Conservation (phyloP, 495 filamentous ascomycete genomes). For the Thermothielavioides terrestris region DNA sequence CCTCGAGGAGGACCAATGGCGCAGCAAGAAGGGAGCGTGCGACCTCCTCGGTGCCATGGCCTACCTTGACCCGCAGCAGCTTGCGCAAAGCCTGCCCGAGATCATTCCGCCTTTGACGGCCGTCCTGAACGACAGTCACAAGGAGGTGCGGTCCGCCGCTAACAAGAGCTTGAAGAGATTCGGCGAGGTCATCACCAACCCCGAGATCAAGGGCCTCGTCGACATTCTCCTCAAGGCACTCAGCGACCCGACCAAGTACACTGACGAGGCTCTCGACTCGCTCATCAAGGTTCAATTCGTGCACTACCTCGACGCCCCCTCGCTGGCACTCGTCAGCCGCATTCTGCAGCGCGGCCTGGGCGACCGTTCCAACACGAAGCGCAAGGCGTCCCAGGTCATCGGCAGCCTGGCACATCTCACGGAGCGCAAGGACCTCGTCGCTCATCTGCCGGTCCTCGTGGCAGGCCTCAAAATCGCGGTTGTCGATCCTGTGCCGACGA, state of each 20-base stretch:
- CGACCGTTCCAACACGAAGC: constrained; percentile 87
- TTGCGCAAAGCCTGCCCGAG: constrained; percentile 83
- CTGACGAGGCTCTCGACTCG: constrained; percentile 85
- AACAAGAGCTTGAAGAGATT: constrained; percentile 96
- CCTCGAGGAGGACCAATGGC: constrained; percentile 91
- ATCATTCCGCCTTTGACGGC: constrained; percentile 93
- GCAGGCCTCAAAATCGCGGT: constrained; percentile 81
- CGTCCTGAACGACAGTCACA: constrained; percentile 94
- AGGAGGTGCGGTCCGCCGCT: constrained; percentile 83
- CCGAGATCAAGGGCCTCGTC: constrained; percentile 86
- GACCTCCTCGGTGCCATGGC: constrained; percentile 96
- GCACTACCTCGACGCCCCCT: constrained; percentile 93
- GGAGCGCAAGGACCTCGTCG: constrained; percentile 84
- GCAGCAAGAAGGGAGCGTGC: constrained; percentile 95
- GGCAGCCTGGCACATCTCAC: constrained; percentile 95
- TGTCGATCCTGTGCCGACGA: constrained; percentile 92
- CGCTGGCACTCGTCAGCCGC: constrained; percentile 84
- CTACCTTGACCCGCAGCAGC: constrained; percentile 88
- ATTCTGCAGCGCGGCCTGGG: constrained; percentile 88
- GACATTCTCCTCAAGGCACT: constrained; percentile 88
- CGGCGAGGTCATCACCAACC: constrained; percentile 96
- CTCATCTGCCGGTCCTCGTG: constrained; percentile 87
- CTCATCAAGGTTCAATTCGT: constrained; percentile 94
- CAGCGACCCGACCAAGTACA: constrained; percentile 95
- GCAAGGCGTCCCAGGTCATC: constrained; percentile 93